phyloP scores from a whole-genome alignment of 75 land plant genomes.

The Cryptomeria japonica region DNA sequence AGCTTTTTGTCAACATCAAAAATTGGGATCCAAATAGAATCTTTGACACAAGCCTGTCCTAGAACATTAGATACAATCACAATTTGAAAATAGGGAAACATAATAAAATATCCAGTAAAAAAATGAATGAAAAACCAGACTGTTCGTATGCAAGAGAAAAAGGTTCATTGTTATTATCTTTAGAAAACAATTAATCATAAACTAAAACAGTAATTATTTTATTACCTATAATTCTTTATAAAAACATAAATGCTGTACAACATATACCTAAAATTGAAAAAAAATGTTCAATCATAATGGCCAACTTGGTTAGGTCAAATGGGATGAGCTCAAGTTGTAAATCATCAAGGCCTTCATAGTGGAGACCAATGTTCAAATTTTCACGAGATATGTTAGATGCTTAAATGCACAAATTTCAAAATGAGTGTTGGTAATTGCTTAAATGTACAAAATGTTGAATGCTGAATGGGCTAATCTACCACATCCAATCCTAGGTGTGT shows the following conservation, averaged over 20 bases:
- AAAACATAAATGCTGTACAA: not conserved
- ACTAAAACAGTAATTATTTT: not conserved
- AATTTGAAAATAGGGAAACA: not conserved
- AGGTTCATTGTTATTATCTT: not conserved
- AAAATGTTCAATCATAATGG: not conserved
- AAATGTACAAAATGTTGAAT: too few species aligned
- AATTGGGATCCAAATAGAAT: constrained; percentile 81
- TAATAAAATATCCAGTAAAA: not conserved
- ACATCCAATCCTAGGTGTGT: too few species aligned
- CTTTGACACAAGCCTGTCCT: constrained; percentile 84
- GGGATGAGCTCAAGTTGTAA: too few species aligned
- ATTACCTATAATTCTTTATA: not conserved
- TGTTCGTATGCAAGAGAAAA: not conserved
- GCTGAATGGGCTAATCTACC: too few species aligned
- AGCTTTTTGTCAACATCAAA: constrained; percentile 63
- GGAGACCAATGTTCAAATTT: too few species aligned
- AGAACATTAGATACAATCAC: not conserved
- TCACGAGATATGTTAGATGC: too few species aligned
- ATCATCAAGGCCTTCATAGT: too few species aligned
- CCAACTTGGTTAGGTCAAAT: not conserved
- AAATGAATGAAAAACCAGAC: not conserved
- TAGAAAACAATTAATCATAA: not conserved
- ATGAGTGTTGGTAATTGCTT: too few species aligned
- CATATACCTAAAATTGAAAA: not conserved
- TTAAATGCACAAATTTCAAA: too few species aligned